Evolutionary conservation across 139 green algal genomes (phyloP).

Genomic region (Limnomonas spitsbergensis): DNA sequence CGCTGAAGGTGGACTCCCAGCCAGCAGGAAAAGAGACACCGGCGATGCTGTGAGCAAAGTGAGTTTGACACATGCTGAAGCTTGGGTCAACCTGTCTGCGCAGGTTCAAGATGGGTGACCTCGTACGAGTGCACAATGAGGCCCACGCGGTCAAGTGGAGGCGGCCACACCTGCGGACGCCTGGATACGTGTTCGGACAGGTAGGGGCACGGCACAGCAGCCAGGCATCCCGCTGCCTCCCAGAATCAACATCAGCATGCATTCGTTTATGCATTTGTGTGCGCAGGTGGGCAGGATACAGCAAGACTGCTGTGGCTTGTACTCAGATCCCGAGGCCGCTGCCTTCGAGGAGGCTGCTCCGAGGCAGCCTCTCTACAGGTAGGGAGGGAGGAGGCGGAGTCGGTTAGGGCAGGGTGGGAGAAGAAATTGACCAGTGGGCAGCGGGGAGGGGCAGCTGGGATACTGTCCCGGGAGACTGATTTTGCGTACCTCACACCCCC

Average conservation of each 20-base stretch:
- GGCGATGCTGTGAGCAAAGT: too few species aligned
- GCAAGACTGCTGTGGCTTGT: background rate
- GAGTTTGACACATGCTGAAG: too few species aligned
- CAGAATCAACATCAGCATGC: background rate
- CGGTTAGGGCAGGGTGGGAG: background rate
- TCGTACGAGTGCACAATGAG: background rate
- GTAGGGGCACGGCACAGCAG: background rate
- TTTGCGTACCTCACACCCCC: too few species aligned
- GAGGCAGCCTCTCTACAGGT: constrained; percentile 2
- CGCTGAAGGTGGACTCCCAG: too few species aligned
- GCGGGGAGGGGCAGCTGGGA: too few species aligned
- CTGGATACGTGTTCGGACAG: background rate
- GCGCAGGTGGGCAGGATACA: background rate
- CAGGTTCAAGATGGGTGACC: background rate
- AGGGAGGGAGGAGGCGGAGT: background rate
- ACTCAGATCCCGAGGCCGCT: constrained; percentile 17
- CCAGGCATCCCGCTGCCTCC: too few species aligned
- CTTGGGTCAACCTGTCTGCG: too few species aligned
- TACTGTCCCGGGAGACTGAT: too few species aligned
- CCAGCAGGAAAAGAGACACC: too few species aligned
- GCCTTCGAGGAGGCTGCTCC: constrained; percentile 30
- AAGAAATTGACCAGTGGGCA: too few species aligned
- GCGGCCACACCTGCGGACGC: background rate
- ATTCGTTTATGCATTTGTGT: background rate
- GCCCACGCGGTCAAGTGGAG: background rate